phyloP scores from a whole-genome alignment of 2,329 filamentous ascomycete genomes.

The Ambrosiella beaveri region DNA sequence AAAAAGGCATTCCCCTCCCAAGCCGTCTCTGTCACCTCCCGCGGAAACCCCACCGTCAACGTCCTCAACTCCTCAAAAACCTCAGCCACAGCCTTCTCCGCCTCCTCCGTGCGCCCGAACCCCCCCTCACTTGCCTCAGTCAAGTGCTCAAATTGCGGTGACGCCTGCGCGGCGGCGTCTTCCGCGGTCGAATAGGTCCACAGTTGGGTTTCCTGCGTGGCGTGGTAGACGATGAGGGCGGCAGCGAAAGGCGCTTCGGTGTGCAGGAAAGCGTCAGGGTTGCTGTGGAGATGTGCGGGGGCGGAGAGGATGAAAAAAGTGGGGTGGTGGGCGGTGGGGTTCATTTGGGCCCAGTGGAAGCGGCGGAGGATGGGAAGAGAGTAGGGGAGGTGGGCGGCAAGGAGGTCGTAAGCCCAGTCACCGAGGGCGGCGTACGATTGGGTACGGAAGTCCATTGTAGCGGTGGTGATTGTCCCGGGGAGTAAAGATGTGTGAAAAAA shows the following conservation, averaged over 20 bases:
- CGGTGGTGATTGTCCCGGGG: not conserved
- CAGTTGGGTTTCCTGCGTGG: conserved; percentile 44
- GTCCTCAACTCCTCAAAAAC: conserved; percentile 19
- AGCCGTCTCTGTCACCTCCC: conserved; percentile 13
- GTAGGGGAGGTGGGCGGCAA: conserved; percentile 35
- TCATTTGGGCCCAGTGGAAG: conserved; percentile 33
- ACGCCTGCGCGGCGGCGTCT: conserved; percentile 14
- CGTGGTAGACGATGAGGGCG: conserved; percentile 43
- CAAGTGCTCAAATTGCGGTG: not conserved
- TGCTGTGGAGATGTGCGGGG: conserved; percentile 13
- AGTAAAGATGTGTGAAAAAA: not conserved
- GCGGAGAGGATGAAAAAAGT: conserved; percentile 22
- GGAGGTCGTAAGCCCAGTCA: conserved; percentile 18
- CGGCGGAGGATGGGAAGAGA: conserved; percentile 46
- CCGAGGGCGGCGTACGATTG: not conserved
- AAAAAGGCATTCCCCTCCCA: conserved; percentile 21
- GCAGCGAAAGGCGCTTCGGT: conserved; percentile 27
- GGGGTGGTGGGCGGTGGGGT: not conserved
- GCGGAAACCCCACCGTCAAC: conserved; percentile 17
- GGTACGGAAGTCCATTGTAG: not conserved
- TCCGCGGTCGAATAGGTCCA: conserved; percentile 44
- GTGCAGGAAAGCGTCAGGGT: not conserved
- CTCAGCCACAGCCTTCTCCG: conserved; percentile 20
- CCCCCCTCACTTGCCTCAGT: conserved; percentile 16
- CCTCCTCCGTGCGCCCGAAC: conserved; percentile 20